These are phyloP conservation scores for Abrus pulchellus DNA, from an alignment of 306 rosid species.

Conservation along the genomic window DNA sequence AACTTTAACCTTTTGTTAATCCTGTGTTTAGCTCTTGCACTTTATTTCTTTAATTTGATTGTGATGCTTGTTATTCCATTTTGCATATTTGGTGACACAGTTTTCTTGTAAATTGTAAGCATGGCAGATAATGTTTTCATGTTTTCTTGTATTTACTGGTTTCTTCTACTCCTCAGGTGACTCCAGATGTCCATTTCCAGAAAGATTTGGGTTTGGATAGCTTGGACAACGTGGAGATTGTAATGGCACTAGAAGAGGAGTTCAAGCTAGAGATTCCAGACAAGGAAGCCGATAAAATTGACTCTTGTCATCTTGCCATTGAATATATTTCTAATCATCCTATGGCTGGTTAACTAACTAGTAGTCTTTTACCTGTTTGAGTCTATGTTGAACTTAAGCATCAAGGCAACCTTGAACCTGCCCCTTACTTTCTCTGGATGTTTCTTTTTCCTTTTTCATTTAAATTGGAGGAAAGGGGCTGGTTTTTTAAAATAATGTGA, in stretches of 20 bases:
- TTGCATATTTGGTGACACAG: slow-evolving; percentile 27
- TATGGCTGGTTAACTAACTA: slow-evolving; percentile 72
- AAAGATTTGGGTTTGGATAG: slow-evolving; percentile 97
- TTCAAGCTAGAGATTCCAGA: slow-evolving; percentile 98
- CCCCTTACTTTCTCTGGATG: slow-evolving; percentile 41
- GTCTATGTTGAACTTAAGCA: slow-evolving; percentile 44
- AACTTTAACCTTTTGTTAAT: not conserved
- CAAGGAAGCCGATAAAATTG: slow-evolving; percentile 90
- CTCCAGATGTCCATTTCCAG: slow-evolving; percentile 83
- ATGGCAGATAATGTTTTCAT: not conserved
- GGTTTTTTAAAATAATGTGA: slow-evolving; percentile 63
- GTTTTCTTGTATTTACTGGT: slow-evolving; percentile 16
- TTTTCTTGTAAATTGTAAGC: slow-evolving; percentile 23
- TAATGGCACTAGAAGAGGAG: slow-evolving; percentile 97
- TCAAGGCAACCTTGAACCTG: too few species aligned
- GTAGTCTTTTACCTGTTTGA: slow-evolving; percentile 29
- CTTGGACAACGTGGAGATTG: slow-evolving; percentile 97
- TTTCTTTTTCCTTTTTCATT: slow-evolving; percentile 35
- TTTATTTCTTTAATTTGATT: slow-evolving; percentile 7
- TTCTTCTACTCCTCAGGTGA: slow-evolving; percentile 64
- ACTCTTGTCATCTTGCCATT: slow-evolving; percentile 81
- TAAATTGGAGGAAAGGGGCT: slow-evolving; percentile 44
- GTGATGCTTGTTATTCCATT: not conserved
- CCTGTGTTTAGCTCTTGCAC: not conserved
- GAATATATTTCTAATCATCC: slow-evolving; percentile 94